Conservation (phyloP, 1,139 yeast genomes). For the Suhomyces bolitotheri region DNA sequence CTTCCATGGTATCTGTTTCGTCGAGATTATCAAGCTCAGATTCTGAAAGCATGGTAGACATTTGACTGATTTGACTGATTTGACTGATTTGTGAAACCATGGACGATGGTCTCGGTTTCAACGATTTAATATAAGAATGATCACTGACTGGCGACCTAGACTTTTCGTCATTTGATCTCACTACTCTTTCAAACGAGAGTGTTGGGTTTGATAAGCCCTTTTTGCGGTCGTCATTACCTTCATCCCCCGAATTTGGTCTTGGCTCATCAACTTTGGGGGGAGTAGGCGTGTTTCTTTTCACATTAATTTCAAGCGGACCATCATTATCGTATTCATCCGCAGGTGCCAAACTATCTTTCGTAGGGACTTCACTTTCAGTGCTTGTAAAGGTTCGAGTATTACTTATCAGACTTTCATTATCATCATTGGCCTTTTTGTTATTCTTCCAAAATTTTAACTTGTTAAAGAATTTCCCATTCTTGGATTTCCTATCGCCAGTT, state of each 20-base stretch:
- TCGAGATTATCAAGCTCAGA: slow-evolving; percentile 45
- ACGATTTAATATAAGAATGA: slow-evolving; percentile 8
- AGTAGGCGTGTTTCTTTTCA: slow-evolving; percentile 7
- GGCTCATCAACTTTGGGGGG: slow-evolving; percentile 3
- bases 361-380: slow-evolving; percentile 8
- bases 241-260: too few species aligned
- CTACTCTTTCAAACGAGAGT: neutral
- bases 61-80: slow-evolving; percentile 55
- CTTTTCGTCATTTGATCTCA: slow-evolving; percentile 6
- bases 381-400: slow-evolving; percentile 9
- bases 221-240: too few species aligned
- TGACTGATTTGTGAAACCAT: slow-evolving; percentile 65
- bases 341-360: neutral
- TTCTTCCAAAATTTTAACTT: slow-evolving; percentile 48
- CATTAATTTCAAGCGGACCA: slow-evolving; percentile 12
- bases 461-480: slow-evolving; percentile 31
- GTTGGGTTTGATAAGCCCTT: neutral
- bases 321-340: slow-evolving; percentile 9
- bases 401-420: slow-evolving; percentile 13
- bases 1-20: slow-evolving; percentile 50
- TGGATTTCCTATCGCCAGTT: slow-evolving; percentile 17
- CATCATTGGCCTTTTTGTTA: slow-evolving; percentile 17
- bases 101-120: slow-evolving; percentile 59
- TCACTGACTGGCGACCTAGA: slow-evolving; percentile 8
- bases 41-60: slow-evolving; percentile 52